Conservation (phyloP, 495 filamentous ascomycete genomes). For the Trypethelium eluteriae region DNA sequence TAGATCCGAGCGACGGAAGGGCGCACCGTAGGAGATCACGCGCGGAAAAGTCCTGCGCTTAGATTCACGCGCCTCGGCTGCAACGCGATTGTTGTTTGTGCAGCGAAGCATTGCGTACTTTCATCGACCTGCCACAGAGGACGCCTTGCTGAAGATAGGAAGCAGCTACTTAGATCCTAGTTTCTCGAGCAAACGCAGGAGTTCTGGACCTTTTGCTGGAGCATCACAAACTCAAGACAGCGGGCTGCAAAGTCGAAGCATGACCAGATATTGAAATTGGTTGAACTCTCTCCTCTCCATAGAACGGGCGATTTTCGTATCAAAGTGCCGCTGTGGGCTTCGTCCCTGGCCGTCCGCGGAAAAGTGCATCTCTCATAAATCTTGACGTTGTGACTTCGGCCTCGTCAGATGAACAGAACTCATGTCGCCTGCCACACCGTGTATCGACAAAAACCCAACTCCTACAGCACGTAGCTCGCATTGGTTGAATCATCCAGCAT, state of each 20-base stretch:
- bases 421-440: conserved; percentile 2
- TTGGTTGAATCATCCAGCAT: background rate
- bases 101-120: background rate
- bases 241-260: background rate
- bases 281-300: conserved; percentile 1
- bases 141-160: background rate
- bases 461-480: background rate
- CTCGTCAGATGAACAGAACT: background rate
- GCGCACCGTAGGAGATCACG: background rate
- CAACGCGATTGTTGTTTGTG: background rate
- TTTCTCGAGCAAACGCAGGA: background rate
- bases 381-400: background rate
- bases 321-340: background rate
- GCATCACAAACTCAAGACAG: background rate
- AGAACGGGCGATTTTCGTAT: background rate
- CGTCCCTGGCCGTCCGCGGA: background rate
- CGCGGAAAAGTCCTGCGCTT: background rate
- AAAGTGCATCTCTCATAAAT: background rate
- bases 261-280: background rate
- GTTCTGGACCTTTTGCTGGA: background rate
- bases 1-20: background rate
- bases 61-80: background rate
- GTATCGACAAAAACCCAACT: background rate
- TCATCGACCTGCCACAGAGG: background rate
- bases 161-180: background rate